Conservation (phyloP, 306 rosid genomes). For the Macrotyloma uniflorum region DNA sequence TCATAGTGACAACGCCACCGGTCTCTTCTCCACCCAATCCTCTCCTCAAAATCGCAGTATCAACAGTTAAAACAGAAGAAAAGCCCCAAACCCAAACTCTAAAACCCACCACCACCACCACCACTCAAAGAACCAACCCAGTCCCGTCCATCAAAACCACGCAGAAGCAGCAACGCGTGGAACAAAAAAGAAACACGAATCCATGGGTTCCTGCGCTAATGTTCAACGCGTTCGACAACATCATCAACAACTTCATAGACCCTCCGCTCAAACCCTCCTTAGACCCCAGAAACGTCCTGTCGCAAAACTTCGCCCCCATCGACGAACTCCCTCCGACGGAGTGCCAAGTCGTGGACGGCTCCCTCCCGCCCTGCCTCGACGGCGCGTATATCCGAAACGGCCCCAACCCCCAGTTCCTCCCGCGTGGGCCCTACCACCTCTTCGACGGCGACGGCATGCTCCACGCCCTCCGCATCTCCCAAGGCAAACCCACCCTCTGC, state of each 20-base stretch:
- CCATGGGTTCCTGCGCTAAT: conserved; percentile 38
- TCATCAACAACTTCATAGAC: conserved; percentile 80
- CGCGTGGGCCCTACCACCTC: conserved; percentile 92
- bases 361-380: conserved; percentile 61
- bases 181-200: neutral
- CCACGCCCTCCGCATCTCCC: conserved; percentile 64
- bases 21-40: neutral
- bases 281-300: conserved; percentile 63
- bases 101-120: neutral
- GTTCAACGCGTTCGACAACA: conserved; percentile 64
- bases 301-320: conserved; percentile 77
- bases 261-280: conserved; percentile 69
- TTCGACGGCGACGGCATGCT: conserved; percentile 97
- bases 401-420: conserved; percentile 90
- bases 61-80: conserved; percentile 52
- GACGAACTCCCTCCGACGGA: conserved; percentile 80
- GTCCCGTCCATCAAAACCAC: neutral
- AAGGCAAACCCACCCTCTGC: conserved; percentile 70
- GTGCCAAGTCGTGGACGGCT: conserved; percentile 56
- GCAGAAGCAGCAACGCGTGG: neutral
- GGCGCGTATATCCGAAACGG: conserved; percentile 93
- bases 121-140: neutral
- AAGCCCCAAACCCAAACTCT: conserved; percentile 29
- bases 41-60: neutral
- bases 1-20: conserved; percentile 25